Evolutionary conservation across 1,139 yeast genomes (phyloP).

Genomic region (Pichia sp.): DNA sequence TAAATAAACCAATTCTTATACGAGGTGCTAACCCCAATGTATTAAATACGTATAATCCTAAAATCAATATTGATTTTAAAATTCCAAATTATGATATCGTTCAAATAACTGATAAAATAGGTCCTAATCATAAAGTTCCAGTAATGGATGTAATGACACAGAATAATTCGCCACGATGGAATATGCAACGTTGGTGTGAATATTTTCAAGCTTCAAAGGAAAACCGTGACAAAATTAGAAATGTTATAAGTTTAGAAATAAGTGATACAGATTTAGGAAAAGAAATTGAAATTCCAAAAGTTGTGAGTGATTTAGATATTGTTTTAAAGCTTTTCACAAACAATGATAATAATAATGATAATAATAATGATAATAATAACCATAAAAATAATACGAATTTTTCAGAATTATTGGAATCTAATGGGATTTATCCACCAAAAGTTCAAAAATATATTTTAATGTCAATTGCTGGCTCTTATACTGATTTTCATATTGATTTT

Average conservation of each 20-base stretch:
- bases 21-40: constrained; percentile 22
- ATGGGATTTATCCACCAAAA: constrained; percentile 39
- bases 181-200: constrained; percentile 65
- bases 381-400: constrained; percentile 26
- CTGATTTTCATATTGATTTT: constrained; percentile 88
- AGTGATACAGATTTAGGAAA: constrained; percentile 51
- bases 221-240: constrained; percentile 60
- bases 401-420: constrained; percentile 7
- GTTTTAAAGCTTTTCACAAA: constrained; percentile 54
- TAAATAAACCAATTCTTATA: constrained; percentile 32
- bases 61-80: constrained; percentile 36
- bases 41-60: constrained; percentile 21
- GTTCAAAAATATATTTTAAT: constrained; percentile 81
- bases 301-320: constrained; percentile 64
- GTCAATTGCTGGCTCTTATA: constrained; percentile 76
- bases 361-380: no score
- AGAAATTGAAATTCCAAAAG: constrained; percentile 51
- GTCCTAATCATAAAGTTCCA: constrained; percentile 59
- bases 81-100: constrained; percentile 49
- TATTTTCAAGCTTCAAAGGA: constrained; percentile 47
- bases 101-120: constrained; percentile 53
- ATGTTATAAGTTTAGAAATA: constrained; percentile 78
- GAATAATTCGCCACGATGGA: constrained; percentile 62
- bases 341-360: no score
- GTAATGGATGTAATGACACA: constrained; percentile 91